These are phyloP conservation scores for Hevea brasiliensis DNA, from an alignment of 345 rosid genomes.

Conservation along the genomic window DNA sequence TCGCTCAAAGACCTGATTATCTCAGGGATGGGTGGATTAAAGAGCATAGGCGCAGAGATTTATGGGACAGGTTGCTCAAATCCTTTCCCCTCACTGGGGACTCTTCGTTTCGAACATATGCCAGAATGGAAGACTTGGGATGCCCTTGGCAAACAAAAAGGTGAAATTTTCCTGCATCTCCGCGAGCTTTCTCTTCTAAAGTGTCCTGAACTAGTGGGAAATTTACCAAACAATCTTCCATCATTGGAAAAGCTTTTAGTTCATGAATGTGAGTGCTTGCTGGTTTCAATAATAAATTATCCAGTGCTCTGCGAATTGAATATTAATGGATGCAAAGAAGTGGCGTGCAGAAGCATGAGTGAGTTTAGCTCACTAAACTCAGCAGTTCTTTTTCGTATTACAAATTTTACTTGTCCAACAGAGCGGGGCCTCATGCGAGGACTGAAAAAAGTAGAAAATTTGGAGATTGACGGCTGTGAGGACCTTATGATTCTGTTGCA, in stretches of 20 bases:
- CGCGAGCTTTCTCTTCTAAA: constrained; percentile 24
- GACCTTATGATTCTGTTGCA: too few relatives aligned
- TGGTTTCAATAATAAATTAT: constrained; percentile 2
- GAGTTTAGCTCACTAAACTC: not conserved
- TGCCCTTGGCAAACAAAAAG: too few relatives aligned
- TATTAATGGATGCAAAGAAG: constrained; percentile 10
- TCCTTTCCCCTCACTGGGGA: constrained; percentile 17
- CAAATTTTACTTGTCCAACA: not conserved
- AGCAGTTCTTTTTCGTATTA: not conserved
- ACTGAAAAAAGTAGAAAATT: not conserved
- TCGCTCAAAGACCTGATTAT: constrained; percentile 13
- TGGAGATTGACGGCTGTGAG: not conserved
- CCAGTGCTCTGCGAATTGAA: not conserved
- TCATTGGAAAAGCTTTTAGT: constrained; percentile 8
- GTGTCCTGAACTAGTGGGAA: constrained; percentile 23
- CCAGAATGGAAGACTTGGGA: constrained; percentile 42
- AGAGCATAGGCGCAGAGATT: constrained; percentile 14
- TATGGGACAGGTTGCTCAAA: constrained; percentile 13
- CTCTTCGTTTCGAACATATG: constrained; percentile 23
- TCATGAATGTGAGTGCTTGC: not conserved
- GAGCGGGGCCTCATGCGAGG: not conserved
- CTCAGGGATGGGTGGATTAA: constrained; percentile 2
- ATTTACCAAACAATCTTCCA: constrained; percentile 27
- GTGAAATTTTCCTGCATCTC: too few relatives aligned
- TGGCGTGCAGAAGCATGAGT: not conserved